These are phyloP conservation scores for Eutrema yunnanense DNA, from an alignment of 345 rosid genomes.

Conservation along the genomic window DNA sequence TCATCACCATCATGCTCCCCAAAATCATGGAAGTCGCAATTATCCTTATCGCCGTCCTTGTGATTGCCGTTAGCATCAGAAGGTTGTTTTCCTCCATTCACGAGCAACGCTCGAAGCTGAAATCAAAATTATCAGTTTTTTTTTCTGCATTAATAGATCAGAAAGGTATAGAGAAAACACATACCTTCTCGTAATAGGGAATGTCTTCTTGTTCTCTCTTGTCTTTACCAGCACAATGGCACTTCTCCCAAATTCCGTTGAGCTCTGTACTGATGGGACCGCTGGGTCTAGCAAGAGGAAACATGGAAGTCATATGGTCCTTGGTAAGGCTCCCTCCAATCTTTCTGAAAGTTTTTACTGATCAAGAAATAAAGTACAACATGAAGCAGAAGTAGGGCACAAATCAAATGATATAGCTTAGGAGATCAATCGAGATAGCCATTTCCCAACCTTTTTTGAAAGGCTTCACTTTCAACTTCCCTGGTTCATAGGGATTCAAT, in stretches of 20 bases:
- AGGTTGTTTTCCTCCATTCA: constrained; percentile 38
- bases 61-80: constrained; percentile 33
- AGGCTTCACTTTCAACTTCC: constrained; percentile 83
- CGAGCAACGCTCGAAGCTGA: constrained; percentile 74
- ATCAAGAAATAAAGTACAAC: constrained; percentile 9
- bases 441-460: constrained; percentile 60
- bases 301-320: constrained; percentile 37
- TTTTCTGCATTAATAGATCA: background rate
- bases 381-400: constrained; percentile 9
- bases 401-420: background rate
- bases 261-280: constrained; percentile 80
- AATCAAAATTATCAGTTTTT: constrained; percentile 21
- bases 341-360: constrained; percentile 68
- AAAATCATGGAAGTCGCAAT: constrained; percentile 47
- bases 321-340: constrained; percentile 29
- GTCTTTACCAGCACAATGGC: constrained; percentile 14
- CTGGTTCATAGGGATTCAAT: constrained; percentile 87
- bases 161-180: background rate
- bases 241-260: constrained; percentile 55
- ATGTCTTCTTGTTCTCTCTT: constrained; percentile 36
- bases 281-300: constrained; percentile 71
- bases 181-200: constrained; percentile 75
- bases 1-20: constrained; percentile 40
- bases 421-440: constrained; percentile 2
- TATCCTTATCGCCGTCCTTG: constrained; percentile 35